A percentile compares a stretch with the other conserved stretches of the same genome.
phyloP scores from a whole-genome alignment of 345 rosid species.

The Hibiscus mutabilis region DNA sequence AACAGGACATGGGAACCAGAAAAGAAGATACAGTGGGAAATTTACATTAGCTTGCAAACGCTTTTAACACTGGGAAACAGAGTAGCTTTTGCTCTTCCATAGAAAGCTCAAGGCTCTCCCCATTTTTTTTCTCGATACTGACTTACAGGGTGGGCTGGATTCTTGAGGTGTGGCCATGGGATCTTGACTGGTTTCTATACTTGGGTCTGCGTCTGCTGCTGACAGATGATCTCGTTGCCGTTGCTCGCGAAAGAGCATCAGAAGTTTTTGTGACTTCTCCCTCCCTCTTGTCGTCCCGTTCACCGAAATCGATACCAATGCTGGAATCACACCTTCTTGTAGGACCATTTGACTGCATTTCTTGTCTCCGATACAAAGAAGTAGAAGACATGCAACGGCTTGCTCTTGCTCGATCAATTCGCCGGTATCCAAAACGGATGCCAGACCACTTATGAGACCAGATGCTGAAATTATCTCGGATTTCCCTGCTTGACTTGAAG shows the following conservation, averaged over 20 bases:
- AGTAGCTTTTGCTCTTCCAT: constrained; percentile 92
- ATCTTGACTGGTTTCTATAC: constrained; percentile 32
- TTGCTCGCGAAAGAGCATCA: constrained; percentile 88
- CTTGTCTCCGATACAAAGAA: constrained; percentile 64
- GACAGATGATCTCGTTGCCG: constrained; percentile 71
- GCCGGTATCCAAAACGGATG: constrained; percentile 65
- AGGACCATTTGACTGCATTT: constrained; percentile 76
- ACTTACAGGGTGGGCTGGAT: constrained; percentile 53
- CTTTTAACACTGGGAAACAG: constrained; percentile 45
- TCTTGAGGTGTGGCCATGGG: constrained; percentile 32
- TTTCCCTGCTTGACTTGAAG: constrained; percentile 50
- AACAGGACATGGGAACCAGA: constrained; percentile 16
- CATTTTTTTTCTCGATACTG: constrained; percentile 62
- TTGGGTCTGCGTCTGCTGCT: constrained; percentile 26
- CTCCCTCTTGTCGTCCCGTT: constrained; percentile 74
- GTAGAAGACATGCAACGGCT: constrained; percentile 65
- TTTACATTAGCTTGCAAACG: constrained; percentile 34
- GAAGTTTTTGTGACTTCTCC: constrained; percentile 88
- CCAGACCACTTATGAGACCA: constrained; percentile 61
- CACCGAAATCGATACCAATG: constrained; percentile 80
- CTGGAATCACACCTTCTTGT: constrained; percentile 97
- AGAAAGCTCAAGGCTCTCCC: constrained; percentile 66
- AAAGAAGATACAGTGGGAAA: constrained; percentile 34
- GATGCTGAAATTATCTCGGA: constrained; percentile 55
- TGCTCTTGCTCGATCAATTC: constrained; percentile 79